Evolutionary conservation across 2,329 filamentous ascomycete genomes (phyloP).

Genomic region (Pezicula neosporulosa): DNA sequence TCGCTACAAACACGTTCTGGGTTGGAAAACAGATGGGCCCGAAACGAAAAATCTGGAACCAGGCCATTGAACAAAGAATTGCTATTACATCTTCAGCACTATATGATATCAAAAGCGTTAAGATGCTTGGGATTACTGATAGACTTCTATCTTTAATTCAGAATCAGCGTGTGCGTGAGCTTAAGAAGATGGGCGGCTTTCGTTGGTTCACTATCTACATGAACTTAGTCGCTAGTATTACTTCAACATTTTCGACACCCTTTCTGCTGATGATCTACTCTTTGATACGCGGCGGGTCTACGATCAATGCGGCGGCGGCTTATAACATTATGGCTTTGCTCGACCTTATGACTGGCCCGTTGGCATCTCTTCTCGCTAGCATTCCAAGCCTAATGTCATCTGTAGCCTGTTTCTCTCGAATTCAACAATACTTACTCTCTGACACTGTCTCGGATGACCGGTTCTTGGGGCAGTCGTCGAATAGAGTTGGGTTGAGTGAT

Average conservation of each 20-base stretch:
- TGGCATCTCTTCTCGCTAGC: background rate
- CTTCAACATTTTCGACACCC: background rate
- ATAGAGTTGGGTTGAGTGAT: background rate
- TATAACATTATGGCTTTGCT: background rate
- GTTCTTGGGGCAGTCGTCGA: background rate
- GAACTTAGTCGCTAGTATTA: background rate
- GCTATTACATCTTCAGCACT: constrained; percentile 34
- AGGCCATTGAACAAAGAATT: constrained; percentile 34
- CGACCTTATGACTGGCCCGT: background rate
- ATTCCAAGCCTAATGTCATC: background rate
- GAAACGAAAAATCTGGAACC: constrained; percentile 27
- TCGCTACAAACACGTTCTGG: background rate
- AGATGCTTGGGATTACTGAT: constrained; percentile 36
- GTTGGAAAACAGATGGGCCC: background rate
- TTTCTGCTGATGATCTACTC: background rate
- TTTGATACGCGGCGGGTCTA: background rate
- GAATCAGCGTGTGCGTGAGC: background rate
- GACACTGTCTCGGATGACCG: background rate
- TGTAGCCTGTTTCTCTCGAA: background rate
- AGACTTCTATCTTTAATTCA: constrained; percentile 28
- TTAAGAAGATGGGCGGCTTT: constrained; percentile 4
- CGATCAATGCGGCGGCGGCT: background rate
- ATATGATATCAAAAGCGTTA: constrained; percentile 36
- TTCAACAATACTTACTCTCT: background rate
- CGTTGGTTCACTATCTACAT: background rate